Conservation (phyloP, 306 rosid species). For the Parietaria judaica region DNA sequence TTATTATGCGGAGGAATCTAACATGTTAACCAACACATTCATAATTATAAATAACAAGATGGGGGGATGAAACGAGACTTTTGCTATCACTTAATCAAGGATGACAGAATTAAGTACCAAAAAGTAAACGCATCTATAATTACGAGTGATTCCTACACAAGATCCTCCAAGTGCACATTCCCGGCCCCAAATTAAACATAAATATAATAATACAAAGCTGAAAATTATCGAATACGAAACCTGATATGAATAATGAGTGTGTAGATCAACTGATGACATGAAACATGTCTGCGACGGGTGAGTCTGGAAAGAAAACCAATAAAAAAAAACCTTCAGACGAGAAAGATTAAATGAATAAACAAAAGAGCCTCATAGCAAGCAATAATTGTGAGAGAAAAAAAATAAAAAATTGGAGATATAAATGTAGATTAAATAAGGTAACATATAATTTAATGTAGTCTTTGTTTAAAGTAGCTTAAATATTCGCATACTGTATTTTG, state of each 20-base stretch:
- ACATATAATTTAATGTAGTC: not conserved
- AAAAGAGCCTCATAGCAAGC: not conserved
- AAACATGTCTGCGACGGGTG: constrained; percentile 99
- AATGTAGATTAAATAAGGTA: not conserved
- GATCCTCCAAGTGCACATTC: too few species aligned
- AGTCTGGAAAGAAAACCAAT: constrained; percentile 46
- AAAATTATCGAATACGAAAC: constrained; percentile 27
- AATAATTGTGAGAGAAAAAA: too few species aligned
- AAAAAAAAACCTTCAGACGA: constrained; percentile 8
- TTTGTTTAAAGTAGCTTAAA: not conserved
- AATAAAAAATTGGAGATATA: not conserved
- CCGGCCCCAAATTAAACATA: too few species aligned
- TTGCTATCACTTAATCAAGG: not conserved
- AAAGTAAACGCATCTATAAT: not conserved
- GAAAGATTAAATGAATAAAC: constrained; percentile 10
- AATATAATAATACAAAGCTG: too few species aligned
- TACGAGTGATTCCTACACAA: not conserved
- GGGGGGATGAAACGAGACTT: not conserved
- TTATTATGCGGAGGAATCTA: too few species aligned
- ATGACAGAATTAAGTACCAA: not conserved
- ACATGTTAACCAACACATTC: not conserved
- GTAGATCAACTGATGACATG: constrained; percentile 98
- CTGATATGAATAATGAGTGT: constrained; percentile 99
- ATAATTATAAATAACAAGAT: not conserved
- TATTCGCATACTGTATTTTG: not conserved